Base-by-base conservation (phyloP, 306 rosid species). In the Sesbania bispinosa region DNA sequence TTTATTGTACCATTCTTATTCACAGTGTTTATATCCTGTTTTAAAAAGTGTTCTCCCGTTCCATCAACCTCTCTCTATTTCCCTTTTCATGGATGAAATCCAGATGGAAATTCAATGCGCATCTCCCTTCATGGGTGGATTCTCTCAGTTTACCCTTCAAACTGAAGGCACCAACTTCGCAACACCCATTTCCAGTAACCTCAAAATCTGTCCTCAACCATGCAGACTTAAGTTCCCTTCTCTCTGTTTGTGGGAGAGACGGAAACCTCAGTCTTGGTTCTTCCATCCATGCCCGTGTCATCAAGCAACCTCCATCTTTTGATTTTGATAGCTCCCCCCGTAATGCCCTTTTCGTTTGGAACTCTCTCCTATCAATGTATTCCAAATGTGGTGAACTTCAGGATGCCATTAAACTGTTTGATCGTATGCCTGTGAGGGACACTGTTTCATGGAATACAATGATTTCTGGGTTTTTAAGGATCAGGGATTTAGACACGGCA, bases 391-490 rank as follows among this genome's bases (percentile, higher is more conserved):
- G 88, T 6, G 18, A 81, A 7, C 14, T 80, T 0, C 24, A 32
- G 10, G 46, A 76, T 76, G 96, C 93, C 3, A 64, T 76, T 16
- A 90, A 85, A 55, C 38, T 90, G 86, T 88, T 90, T 68, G 92
- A 85, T 33, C 63, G 35, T 58, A 93, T 88, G 92, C 81, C 81
- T 21, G 46, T 76, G 4, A 88, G 61, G 63, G 98, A 93, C 58
- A 74, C 92, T 3, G 82, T 90, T 1, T 88, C 97, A 0, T 93
- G 97, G 98, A 93, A 93, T 39, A 67, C 85, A 0, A 30, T 90
- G 57, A 78, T 90, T 26, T 89, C 87, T 27, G 92, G 89, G 77
- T 88, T 88, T 82, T 41, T 87, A 8, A 84, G 83, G 63, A 81
- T 78, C 48, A 76, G 80, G 70, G 75, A 81, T 75, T 66, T 79